These are phyloP conservation scores for Gracilaria vermiculophylla DNA, from an alignment of 23 red algal genomes.

Conservation along the genomic window DNA sequence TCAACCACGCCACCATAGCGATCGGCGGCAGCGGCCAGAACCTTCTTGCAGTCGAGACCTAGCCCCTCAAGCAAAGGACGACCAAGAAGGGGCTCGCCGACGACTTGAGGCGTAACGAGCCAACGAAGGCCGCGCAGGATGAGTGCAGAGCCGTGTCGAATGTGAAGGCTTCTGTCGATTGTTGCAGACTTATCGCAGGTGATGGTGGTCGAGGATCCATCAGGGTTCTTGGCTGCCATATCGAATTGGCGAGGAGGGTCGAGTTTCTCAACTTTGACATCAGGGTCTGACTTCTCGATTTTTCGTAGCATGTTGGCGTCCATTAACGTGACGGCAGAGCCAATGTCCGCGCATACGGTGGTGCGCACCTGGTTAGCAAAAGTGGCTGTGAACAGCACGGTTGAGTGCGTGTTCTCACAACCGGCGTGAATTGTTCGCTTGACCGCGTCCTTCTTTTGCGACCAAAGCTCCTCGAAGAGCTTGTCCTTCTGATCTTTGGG, in stretches of 20 bases:
- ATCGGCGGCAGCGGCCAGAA: conserved; percentile 27
- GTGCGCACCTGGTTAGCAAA: no score
- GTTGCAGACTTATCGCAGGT: no score
- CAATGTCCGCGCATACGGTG: no score
- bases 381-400: no score
- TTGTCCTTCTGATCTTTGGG: conserved; percentile 20
- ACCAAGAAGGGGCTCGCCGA: conserved; percentile 12
- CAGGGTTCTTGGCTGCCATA: no score
- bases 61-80: conserved; percentile 5
- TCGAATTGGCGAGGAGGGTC: no score
- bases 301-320: no score
- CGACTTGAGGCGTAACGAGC: conserved; percentile 4
- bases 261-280: no score
- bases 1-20: not conserved
- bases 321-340: no score
- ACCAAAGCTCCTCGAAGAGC: not conserved
- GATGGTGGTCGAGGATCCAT: no score
- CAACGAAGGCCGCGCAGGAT: not conserved
- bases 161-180: not conserved
- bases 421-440: not conserved
- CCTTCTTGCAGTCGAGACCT: not conserved
- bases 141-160: not conserved
- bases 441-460: not conserved
- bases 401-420: no score
- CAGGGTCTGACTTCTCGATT: no score